These are phyloP conservation scores for Articulospora tetracladia DNA, from an alignment of 495 filamentous ascomycete genomes.

Conservation along the genomic window DNA sequence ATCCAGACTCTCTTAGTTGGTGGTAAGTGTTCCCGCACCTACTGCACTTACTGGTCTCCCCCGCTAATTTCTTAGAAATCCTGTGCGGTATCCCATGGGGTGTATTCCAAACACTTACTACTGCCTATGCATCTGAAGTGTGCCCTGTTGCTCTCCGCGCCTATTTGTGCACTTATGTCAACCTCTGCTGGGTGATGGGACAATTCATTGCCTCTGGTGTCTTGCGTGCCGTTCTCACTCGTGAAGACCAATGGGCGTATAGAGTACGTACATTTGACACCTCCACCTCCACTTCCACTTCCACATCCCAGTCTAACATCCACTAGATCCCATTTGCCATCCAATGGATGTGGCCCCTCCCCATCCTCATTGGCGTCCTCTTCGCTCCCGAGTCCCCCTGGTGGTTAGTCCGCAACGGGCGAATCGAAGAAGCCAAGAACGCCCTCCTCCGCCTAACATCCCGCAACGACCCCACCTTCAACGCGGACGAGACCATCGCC, in stretches of 20 bases:
- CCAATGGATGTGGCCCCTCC: slow-evolving; percentile 75
- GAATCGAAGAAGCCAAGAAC: slow-evolving; percentile 52
- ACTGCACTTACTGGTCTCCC: too few species aligned
- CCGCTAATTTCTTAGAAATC: too few species aligned
- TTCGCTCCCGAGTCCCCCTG: slow-evolving; percentile 74
- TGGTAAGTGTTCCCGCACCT: neutral
- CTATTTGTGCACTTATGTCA: slow-evolving; percentile 66
- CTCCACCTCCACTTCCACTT: slow-evolving; percentile 25
- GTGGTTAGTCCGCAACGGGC: slow-evolving; percentile 65
- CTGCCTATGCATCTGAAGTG: slow-evolving; percentile 69
- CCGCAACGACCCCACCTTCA: slow-evolving; percentile 47
- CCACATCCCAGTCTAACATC: neutral
- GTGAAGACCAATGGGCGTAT: slow-evolving; percentile 58
- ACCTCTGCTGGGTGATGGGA: slow-evolving; percentile 70
- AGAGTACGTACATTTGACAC: slow-evolving; percentile 27
- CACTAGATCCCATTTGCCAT: slow-evolving; percentile 29
- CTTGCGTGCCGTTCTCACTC: slow-evolving; percentile 47
- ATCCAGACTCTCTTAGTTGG: slow-evolving; percentile 61
- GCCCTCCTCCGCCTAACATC: slow-evolving; percentile 56
- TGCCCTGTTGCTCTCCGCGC: slow-evolving; percentile 59
- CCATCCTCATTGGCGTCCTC: slow-evolving; percentile 55
- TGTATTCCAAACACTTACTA: slow-evolving; percentile 57
- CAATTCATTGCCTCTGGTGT: slow-evolving; percentile 64
- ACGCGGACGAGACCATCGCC: slow-evolving; percentile 59
- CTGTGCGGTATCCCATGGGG: slow-evolving; percentile 32